Base-by-base conservation (phyloP, 305 asterid species). In the Euphrasia arctica region DNA sequence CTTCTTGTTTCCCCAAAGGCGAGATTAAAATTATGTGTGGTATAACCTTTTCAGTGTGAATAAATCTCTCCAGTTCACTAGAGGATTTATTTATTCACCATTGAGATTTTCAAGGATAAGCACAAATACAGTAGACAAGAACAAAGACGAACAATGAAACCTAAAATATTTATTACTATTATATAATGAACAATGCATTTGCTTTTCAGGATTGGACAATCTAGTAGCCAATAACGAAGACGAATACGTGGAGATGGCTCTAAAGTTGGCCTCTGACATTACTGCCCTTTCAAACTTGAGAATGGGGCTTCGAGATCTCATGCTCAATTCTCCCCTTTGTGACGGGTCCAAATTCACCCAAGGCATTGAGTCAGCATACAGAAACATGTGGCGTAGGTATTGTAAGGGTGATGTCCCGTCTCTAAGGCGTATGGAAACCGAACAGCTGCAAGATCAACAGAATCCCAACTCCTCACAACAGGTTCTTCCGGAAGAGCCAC, bases 341-440 rank as follows among this genome's bases (percentile, higher is more conserved):
- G 80, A 85, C 7, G 99, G 96, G 63, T 67, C 89, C 32, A 85
- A 83, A 67, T 95, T 91, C 54, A 70, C 74, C 45, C 79, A 12
- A 66, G 82, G 89, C 63, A 80, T 94, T 9, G 99, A 94, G 75
- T 81, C 82, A 2, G 69, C 85, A 47, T 94, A 82, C 80, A 76
- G 94, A 74, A 74, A 67, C 66, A 89, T 95, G 92, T 91, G 98
- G 99, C 74, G 60, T 49, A 75, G 96, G 42, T 95, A 91, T 72
- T 91, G 99, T 75, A 78, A 81, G 36, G 92, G 79, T 14, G 94
- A 91, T n/a, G 80, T 91, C 64, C 99, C 99, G 61, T 94, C 99
- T 43, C 73, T 77, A 69, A 81, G 69, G 77, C 79, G 60, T 56
- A 77, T 85, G 78, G 96, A 84, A 69, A 63, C 72, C 66, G 75